Evolutionary conservation across 2,329 filamentous ascomycete species (phyloP), one percentile per base, ranked within the genome.

Genomic region (Akanthomyces lecanii): DNA sequence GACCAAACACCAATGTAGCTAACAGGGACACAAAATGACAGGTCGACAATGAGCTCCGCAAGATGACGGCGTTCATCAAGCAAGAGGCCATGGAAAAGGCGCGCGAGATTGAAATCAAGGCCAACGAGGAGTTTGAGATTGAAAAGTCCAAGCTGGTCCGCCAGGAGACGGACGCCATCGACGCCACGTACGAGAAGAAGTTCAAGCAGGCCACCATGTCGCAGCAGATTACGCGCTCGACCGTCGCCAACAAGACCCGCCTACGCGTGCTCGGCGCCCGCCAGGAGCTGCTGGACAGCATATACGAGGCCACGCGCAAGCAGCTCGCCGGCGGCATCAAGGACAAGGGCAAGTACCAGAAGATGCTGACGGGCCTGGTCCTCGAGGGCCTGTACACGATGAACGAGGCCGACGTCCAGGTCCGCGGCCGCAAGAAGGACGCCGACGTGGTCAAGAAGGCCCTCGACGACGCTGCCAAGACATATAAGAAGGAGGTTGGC

Each of bases 11-110:
- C 6, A 5, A 11, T 5, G 14, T n/a, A 58, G 44, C 55, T 58
- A 58, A 58, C 30, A 50, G 12, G 6, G 23, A 18, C 18, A 25
- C 38, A 16, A 23, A 3, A 23, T 45, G 12, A 52, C 76, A 98
- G 92, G 95, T 99, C 85, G 89, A 91, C 80, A 89, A 91, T 80
- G 95, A 99, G 87, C 91, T 99, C 80, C 93, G 91, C 85, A 99
- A 99, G 87, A 99, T 99, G 95, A 98, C 95, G 65, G 94, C 93
- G 75, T 99, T 99, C 86, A 99, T 99, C 87, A 91, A 92, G 78
- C 95, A 98, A 81, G 95, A 99, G 82, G 95, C 95, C 64, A 86
- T 90, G 73, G 95, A 99, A 77, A 99, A 99, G 81, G 92, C 92
- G 72, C 90, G 90, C 75, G 95, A 99, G 80, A 98, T 99, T 78